These are phyloP conservation scores for Yarrowia sp. DNA, from an alignment of 805 yeast genomes.

Conservation along the genomic window DNA sequence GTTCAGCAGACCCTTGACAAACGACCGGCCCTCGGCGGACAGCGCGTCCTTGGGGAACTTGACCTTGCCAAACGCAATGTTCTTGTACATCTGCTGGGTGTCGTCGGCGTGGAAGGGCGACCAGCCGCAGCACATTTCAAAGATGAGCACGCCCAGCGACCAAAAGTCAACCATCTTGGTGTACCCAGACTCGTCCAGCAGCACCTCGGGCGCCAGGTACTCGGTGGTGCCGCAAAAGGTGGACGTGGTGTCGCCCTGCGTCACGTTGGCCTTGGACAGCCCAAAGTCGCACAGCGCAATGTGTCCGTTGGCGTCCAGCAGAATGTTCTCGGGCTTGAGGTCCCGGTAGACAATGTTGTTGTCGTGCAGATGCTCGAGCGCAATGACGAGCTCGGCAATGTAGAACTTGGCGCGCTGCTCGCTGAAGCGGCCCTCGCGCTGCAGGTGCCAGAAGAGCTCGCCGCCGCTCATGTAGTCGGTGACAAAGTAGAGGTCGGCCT, in stretches of 20 bases:
- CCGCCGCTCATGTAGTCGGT: constrained; percentile 99
- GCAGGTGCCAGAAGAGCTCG: constrained; percentile 95
- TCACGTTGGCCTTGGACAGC: constrained; percentile 87
- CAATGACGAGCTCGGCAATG: constrained; percentile 93
- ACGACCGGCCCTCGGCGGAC: constrained; percentile 90
- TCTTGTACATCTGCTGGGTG: constrained; percentile 98
- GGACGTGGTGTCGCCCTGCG: constrained; percentile 87
- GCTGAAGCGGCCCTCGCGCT: constrained; percentile 91
- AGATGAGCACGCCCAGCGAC: constrained; percentile 95
- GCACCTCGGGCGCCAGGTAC: constrained; percentile 95
- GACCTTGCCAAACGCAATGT: constrained; percentile 97
- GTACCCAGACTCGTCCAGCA: constrained; percentile 94
- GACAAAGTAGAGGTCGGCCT: constrained; percentile 86
- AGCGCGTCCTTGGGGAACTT: constrained; percentile 95
- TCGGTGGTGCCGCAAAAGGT: constrained; percentile 99
- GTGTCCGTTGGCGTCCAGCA: constrained; percentile 96
- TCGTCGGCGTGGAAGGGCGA: constrained; percentile 98
- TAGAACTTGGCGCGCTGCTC: constrained; percentile 96
- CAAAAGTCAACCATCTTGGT: constrained; percentile 99
- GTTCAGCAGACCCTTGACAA: constrained; percentile 92
- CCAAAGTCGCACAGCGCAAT: constrained; percentile 98
- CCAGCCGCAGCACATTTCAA: constrained; percentile 99
- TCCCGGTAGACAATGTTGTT: constrained; percentile 96
- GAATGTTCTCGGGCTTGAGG: constrained; percentile 93
- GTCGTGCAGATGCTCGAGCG: constrained; percentile 92